These are phyloP conservation scores for Plasmopara viticola DNA, from an alignment of 352 stramenopile genomes.

Conservation along the genomic window DNA sequence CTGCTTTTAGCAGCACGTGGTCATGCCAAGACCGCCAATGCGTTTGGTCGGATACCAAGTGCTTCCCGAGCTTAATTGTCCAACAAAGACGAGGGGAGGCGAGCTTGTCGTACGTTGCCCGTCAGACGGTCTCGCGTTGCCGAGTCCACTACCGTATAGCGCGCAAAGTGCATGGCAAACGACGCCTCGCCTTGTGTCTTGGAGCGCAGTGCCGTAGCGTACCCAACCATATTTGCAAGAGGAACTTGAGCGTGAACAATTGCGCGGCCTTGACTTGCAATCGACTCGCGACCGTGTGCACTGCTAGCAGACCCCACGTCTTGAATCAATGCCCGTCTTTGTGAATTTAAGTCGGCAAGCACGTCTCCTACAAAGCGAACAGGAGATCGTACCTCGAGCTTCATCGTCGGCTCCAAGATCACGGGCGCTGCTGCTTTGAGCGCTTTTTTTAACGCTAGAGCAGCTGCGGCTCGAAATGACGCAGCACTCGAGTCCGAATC, in stretches of 20 bases:
- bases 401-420: slow-evolving; percentile 75
- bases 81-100: too few species aligned
- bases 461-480: slow-evolving; percentile 52
- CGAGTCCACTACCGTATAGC: slow-evolving; percentile 65
- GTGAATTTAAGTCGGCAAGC: slow-evolving; percentile 66
- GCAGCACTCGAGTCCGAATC: slow-evolving; percentile 61
- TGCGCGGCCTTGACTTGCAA: slow-evolving; percentile 33
- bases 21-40: too few species aligned
- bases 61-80: too few species aligned
- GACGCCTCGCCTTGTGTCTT: slow-evolving; percentile 73
- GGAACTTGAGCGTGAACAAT: slow-evolving; percentile 63
- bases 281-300: slow-evolving; percentile 15
- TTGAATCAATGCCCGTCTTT: slow-evolving; percentile 59
- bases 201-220: slow-evolving; percentile 68
- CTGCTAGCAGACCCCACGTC: slow-evolving; percentile 38
- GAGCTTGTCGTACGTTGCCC: too few species aligned
- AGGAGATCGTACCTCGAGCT: slow-evolving; percentile 58
- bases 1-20: too few species aligned
- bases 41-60: too few species aligned
- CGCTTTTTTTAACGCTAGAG: slow-evolving; percentile 50
- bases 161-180: slow-evolving; percentile 71
- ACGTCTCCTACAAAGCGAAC: slow-evolving; percentile 65
- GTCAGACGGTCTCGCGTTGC: too few species aligned
- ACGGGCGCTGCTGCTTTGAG: slow-evolving; percentile 44
- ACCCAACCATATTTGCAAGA: slow-evolving; percentile 72